phyloP scores from a whole-genome alignment of 441 rosid species.

The Populus hybrid region DNA sequence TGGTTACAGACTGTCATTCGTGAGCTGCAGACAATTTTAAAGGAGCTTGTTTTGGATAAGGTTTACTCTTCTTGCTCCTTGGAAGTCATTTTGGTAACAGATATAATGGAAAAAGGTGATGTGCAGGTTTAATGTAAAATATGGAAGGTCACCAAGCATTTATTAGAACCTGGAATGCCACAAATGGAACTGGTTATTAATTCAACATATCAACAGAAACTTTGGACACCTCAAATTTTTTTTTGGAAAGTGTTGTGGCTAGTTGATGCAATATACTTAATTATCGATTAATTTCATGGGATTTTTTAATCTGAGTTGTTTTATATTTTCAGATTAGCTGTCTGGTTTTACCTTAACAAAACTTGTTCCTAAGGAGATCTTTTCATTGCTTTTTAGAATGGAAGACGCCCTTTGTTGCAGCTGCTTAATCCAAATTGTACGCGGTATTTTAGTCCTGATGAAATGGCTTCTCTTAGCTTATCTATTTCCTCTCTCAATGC shows the following conservation, averaged over 20 bases:
- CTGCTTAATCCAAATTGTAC: constrained; percentile 82
- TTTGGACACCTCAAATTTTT: neutral
- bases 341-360: neutral
- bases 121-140: neutral
- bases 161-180: neutral
- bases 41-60: constrained; percentile 79
- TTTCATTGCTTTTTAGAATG: constrained; percentile 48
- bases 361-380: constrained; percentile 8
- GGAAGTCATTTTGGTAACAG: neutral
- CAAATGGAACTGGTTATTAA: neutral
- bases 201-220: neutral
- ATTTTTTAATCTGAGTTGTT: neutral
- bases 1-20: constrained; percentile 61
- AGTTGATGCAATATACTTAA: neutral
- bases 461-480: constrained; percentile 56
- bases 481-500: constrained; percentile 59
- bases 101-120: neutral
- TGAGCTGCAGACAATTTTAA: constrained; percentile 60
- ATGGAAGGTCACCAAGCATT: neutral
- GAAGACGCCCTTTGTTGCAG: constrained; percentile 73
- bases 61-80: constrained; percentile 28
- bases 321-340: neutral
- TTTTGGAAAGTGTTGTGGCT: neutral
- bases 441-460: constrained; percentile 74
- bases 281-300: neutral